Evolutionary conservation across 106 monocot genomes (phyloP).

Genomic region (Dioscorea alata): DNA sequence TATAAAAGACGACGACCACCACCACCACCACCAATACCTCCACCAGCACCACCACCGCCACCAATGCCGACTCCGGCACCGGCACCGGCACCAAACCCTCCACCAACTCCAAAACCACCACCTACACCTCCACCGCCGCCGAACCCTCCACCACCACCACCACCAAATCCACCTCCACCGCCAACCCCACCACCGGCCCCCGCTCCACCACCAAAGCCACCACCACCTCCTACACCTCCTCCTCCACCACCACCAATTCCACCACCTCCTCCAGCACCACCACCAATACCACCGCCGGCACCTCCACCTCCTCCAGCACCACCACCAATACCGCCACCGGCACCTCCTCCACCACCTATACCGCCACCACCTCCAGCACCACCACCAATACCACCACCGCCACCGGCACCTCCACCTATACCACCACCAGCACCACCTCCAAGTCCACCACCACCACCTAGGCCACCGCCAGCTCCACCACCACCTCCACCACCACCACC

Average conservation of each 20-base stretch:
- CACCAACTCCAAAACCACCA: background rate
- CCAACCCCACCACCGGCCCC: background rate
- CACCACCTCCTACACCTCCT: background rate
- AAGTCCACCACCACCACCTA: background rate
- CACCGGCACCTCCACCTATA: background rate
- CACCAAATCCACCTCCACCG: constrained; percentile 2
- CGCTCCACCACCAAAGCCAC: background rate
- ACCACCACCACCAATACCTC: background rate
- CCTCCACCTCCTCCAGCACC: background rate
- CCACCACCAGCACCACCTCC: background rate
- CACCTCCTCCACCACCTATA: background rate
- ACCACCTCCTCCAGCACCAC: background rate
- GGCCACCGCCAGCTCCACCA: background rate
- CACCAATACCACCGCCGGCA: background rate
- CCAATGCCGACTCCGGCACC: background rate
- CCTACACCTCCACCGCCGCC: background rate
- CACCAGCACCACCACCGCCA: background rate
- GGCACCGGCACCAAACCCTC: background rate
- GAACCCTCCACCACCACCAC: background rate
- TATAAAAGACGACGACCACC: background rate
- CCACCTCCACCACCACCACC: background rate
- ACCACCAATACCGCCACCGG: background rate
- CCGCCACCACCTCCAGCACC: background rate
- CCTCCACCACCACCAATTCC: background rate
- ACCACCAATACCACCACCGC: background rate